Conservation (phyloP, 2,329 filamentous ascomycete species). For the Trichoderma hamatum region DNA sequence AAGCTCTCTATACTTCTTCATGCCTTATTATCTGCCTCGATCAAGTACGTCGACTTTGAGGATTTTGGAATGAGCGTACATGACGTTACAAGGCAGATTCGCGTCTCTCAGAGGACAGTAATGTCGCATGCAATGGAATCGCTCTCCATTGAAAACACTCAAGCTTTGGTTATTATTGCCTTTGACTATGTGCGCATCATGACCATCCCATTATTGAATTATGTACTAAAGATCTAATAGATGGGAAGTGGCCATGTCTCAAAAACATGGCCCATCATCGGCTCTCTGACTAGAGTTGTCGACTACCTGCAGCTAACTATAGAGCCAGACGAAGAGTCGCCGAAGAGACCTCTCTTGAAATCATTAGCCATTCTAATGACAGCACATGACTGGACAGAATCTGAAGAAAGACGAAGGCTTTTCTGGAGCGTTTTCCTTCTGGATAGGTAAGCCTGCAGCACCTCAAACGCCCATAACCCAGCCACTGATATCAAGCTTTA, state of each 20-base stretch:
- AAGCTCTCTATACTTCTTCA: slow-evolving; percentile 7
- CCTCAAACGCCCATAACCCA: not conserved
- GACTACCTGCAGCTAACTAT: slow-evolving; percentile 39
- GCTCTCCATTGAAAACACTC: slow-evolving; percentile 12
- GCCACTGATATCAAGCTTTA: not conserved
- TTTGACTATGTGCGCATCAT: slow-evolving; percentile 13
- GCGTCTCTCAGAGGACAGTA: slow-evolving; percentile 10
- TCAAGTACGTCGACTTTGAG: slow-evolving; percentile 23
- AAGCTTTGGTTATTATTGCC: slow-evolving; percentile 9
- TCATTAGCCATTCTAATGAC: not conserved
- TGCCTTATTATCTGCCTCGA: slow-evolving; percentile 13
- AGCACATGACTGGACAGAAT: slow-evolving; percentile 38
- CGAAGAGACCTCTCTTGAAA: slow-evolving; percentile 8
- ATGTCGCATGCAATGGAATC: slow-evolving; percentile 15
- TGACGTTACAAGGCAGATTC: slow-evolving; percentile 16
- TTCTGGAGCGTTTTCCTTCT: slow-evolving; percentile 42
- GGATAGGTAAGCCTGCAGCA: slow-evolving; percentile 33
- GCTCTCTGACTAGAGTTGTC: slow-evolving; percentile 37
- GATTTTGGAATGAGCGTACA: slow-evolving; percentile 9
- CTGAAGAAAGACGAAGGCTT: slow-evolving; percentile 39
- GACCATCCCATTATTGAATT: not conserved
- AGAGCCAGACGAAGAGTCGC: slow-evolving; percentile 29
- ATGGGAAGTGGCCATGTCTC: slow-evolving; percentile 37
- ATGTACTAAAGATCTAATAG: slow-evolving; percentile 25
- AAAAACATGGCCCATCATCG: slow-evolving; percentile 38